Conservation (phyloP, 192 early-diverging fungal genomes). For the Blastocladiella britannica region DNA sequence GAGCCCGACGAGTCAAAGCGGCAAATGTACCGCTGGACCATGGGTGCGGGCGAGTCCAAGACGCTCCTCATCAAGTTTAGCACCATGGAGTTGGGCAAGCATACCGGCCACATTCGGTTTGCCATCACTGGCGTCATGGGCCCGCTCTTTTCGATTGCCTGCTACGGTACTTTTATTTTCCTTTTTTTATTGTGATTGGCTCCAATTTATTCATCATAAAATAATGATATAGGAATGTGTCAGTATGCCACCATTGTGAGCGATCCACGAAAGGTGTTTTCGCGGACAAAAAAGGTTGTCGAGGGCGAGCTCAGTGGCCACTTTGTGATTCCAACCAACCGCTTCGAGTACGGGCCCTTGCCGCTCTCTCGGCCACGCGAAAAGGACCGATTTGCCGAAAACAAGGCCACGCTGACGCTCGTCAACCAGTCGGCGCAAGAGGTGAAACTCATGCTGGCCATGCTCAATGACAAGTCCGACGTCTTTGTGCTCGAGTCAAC, state of each 20-base stretch:
- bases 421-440: slow-evolving; percentile 20
- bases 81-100: slow-evolving; percentile 25
- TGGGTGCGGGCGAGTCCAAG: slow-evolving; percentile 23
- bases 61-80: slow-evolving; percentile 26
- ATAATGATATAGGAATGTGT: slow-evolving; percentile 23
- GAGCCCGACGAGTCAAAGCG: slow-evolving; percentile 16
- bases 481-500: slow-evolving; percentile 38
- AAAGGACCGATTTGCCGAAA: slow-evolving; percentile 36
- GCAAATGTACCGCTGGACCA: slow-evolving; percentile 22
- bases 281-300: slow-evolving; percentile 21
- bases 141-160: not conserved
- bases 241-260: slow-evolving; percentile 21
- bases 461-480: slow-evolving; percentile 31
- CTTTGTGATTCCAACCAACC: slow-evolving; percentile 15
- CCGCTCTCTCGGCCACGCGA: slow-evolving; percentile 33
- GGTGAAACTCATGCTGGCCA: slow-evolving; percentile 20
- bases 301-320: slow-evolving; percentile 26
- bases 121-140: slow-evolving; percentile 18
- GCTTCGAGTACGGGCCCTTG: slow-evolving; percentile 36
- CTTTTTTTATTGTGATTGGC: not conserved
- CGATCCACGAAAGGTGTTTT: slow-evolving; percentile 26
- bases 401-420: slow-evolving; percentile 24
- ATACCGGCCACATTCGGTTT: slow-evolving; percentile 23
- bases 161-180: not conserved
- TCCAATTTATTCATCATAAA: slow-evolving; percentile 13